phyloP scores from a whole-genome alignment of 2,329 filamentous ascomycete species.

The Colletotrichum horii region DNA sequence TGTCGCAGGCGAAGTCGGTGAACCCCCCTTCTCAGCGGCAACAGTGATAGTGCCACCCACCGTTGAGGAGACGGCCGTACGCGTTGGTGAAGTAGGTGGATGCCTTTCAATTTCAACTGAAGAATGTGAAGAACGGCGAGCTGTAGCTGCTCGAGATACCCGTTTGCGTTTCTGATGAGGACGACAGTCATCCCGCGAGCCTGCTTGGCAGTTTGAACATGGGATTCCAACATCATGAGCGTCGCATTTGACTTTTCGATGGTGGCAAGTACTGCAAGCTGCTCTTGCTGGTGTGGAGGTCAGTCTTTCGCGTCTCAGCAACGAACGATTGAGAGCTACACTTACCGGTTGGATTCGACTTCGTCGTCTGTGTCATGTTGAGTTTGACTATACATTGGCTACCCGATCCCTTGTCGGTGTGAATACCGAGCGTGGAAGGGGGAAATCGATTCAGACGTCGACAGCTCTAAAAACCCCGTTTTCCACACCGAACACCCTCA shows the following conservation, averaged over 20 bases:
- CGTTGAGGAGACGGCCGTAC: not conserved
- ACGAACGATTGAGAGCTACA: not conserved
- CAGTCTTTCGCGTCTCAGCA: not conserved
- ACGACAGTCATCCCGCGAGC: not conserved
- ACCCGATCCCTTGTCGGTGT: not conserved
- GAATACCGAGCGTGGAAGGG: not conserved
- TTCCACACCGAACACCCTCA: not conserved
- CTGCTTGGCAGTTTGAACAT: not conserved
- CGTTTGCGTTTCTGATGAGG: constrained; percentile 1
- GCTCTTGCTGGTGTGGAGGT: not conserved
- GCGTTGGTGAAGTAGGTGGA: not conserved
- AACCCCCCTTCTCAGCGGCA: not conserved
- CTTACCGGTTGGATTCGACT: not conserved
- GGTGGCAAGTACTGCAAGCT: not conserved
- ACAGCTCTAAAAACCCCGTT: not conserved
- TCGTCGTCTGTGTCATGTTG: not conserved
- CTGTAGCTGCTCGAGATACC: not conserved
- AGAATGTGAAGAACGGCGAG: not conserved
- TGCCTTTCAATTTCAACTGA: not conserved
- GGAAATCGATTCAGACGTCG: not conserved
- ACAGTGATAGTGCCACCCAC: not conserved
- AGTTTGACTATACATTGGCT: not conserved
- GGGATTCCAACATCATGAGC: constrained; percentile 4
- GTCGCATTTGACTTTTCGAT: constrained; percentile 11
- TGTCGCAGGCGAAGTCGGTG: not conserved